phyloP scores from a whole-genome alignment of 73 alveolate genomes.

The Stentor roeselii region DNA sequence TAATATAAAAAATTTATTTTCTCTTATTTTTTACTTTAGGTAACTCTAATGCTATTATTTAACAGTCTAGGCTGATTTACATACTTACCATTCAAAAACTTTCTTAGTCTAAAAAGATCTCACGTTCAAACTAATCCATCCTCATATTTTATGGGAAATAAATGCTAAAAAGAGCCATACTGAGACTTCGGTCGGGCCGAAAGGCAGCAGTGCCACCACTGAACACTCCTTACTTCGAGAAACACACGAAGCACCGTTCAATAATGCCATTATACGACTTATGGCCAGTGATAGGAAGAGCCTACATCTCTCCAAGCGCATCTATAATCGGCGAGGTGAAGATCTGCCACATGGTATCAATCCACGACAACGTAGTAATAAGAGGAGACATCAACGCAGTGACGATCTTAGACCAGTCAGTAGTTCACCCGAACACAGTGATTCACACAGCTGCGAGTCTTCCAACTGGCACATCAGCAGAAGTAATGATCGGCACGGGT shows the following conservation, averaged over 20 bases:
- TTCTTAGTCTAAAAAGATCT: no score
- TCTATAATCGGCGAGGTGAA: slow-evolving; percentile 56
- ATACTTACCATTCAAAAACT: no score
- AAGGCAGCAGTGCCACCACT: slow-evolving; percentile 18
- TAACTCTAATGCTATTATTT: no score
- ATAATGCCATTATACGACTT: slow-evolving; percentile 56
- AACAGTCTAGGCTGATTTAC: no score
- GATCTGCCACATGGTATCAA: slow-evolving; percentile 37
- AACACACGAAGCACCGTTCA: slow-evolving; percentile 35
- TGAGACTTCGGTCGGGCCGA: not conserved
- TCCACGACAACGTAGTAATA: slow-evolving; percentile 44
- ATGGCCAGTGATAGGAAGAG: slow-evolving; percentile 36
- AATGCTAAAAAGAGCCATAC: not conserved
- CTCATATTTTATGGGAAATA: not conserved
- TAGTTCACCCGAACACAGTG: slow-evolving; percentile 77
- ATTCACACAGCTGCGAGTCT: slow-evolving; percentile 76
- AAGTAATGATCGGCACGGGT: slow-evolving; percentile 49
- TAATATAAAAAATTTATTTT: no score
- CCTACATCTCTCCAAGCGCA: slow-evolving; percentile 55
- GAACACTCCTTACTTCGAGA: slow-evolving; percentile 23
- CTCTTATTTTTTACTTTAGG: no score
- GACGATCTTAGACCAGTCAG: slow-evolving; percentile 38
- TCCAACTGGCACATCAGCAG: slow-evolving; percentile 79
- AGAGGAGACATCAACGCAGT: slow-evolving; percentile 62
- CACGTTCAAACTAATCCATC: no score